These are phyloP conservation scores for Macadamia integrifolia DNA, from an alignment of 164 flowering plant species.

Conservation along the genomic window DNA sequence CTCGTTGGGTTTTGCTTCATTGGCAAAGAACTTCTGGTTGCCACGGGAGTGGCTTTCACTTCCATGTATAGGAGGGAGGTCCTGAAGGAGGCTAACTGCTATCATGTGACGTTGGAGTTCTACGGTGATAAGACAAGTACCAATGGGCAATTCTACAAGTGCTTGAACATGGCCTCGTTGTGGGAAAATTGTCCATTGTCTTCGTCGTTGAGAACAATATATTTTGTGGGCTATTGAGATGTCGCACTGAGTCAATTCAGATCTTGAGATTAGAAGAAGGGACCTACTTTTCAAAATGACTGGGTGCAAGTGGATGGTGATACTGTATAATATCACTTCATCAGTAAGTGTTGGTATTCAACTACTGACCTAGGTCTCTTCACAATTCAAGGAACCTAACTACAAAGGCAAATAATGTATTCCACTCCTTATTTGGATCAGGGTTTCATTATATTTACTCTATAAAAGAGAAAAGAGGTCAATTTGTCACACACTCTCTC, in stretches of 20 bases:
- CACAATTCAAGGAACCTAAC: too few relatives aligned
- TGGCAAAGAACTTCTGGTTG: constrained; percentile 93
- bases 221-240: constrained; percentile 96
- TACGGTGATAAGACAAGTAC: constrained; percentile 92
- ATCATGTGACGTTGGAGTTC: constrained; percentile 73
- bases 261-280: constrained; percentile 95
- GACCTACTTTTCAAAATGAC: constrained; percentile 43
- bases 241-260: constrained; percentile 93
- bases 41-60: constrained; percentile 90
- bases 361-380: too few relatives aligned
- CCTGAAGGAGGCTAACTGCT: constrained; percentile 58
- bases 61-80: constrained; percentile 75
- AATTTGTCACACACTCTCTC: too few relatives aligned
- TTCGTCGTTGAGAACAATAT: constrained; percentile 91
- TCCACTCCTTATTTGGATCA: too few relatives aligned
- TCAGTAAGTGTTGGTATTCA: too few relatives aligned
- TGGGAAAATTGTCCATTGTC: constrained; percentile 83
- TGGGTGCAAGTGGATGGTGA: too few relatives aligned
- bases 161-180: constrained; percentile 95
- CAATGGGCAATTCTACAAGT: constrained; percentile 94
- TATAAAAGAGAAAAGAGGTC: too few relatives aligned
- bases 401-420: too few relatives aligned
- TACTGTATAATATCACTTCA: too few relatives aligned
- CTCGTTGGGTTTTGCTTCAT: constrained; percentile 97
- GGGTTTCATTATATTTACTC: too few relatives aligned